phyloP scores from a whole-genome alignment of 139 green algal genomes.

The Chlamydomonas schloesseri region DNA sequence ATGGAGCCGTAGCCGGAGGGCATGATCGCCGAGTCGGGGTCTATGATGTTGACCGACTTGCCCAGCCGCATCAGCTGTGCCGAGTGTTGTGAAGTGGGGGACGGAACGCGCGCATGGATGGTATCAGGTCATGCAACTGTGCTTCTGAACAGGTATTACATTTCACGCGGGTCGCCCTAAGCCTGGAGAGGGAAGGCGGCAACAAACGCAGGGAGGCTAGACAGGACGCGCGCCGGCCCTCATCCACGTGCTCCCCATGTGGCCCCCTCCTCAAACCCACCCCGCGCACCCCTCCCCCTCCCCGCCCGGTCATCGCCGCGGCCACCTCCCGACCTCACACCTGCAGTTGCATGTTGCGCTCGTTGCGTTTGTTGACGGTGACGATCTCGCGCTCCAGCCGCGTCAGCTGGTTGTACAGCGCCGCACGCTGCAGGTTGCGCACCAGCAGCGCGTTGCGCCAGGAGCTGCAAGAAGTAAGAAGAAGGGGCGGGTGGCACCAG shows the following conservation, averaged over 20 bases:
- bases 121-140: too few relatives aligned
- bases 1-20: not conserved
- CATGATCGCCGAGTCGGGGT: not conserved
- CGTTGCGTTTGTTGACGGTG: not conserved
- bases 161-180: too few relatives aligned
- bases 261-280: too few relatives aligned
- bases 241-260: too few relatives aligned
- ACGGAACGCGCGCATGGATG: too few relatives aligned
- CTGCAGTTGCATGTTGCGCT: slow-evolving; percentile 23
- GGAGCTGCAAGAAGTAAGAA: too few relatives aligned
- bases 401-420: slow-evolving; percentile 41
- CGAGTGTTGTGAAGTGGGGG: too few relatives aligned
- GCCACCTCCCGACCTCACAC: not conserved
- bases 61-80: slow-evolving; percentile 23
- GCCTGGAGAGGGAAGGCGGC: too few relatives aligned
- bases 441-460: slow-evolving; percentile 49
- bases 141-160: too few relatives aligned
- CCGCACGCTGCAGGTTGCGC: slow-evolving; percentile 31
- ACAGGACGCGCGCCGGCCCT: too few relatives aligned
- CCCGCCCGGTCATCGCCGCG: not conserved
- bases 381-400: slow-evolving; percentile 33
- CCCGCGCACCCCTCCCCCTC: not conserved
- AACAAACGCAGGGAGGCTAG: too few relatives aligned
- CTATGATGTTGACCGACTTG: slow-evolving; percentile 37
- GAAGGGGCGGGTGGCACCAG: too few relatives aligned